Evolutionary conservation across 495 filamentous ascomycete genomes (phyloP), one percentile per base, ranked within the genome.

Genomic region (Neurospora sp.): DNA sequence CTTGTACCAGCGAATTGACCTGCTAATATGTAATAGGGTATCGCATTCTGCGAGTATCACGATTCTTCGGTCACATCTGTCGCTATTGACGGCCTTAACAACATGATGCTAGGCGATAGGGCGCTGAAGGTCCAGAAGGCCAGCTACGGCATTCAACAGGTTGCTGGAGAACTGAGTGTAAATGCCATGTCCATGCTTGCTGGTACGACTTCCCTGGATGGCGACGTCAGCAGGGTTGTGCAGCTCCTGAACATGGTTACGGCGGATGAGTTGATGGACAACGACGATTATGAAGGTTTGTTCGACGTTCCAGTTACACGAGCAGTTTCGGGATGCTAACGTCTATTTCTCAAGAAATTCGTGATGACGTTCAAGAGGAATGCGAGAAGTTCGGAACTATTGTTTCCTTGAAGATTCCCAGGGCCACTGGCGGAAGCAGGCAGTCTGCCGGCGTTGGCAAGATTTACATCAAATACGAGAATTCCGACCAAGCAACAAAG

Each of bases 161-260:
- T 93, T 12, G 84, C 92, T 69, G 93, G 94, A 59, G 96, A 98
- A 76, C 95, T 97, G 91, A 91, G 94, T 37, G 94, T 98, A 73
- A 97, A 97, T 74, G 96, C 95, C 74, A 98, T 99, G 93, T 96
- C 94, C 39, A 94, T 98, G 93, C 94, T 99, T 78, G 96, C 96
- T 40, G 94, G 94, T 61, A 97, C 95, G 42, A 95, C 92, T 8
- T 92, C 91, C 40, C 86, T 86, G 59, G 91, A 94, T 73, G 79
- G 91, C 44, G 92, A 94, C 73, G 88, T 88, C 61, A 89, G 90
- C 71, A 88, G 94, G 61, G 94, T 99, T 16, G 78, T 99, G 73
- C 93, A 97, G 82, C 83, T 99, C 61, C 84, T 98, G 76, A 99
- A 99, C 82, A 98, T 98, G 96, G 94, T 98, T 35, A 99, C 96